Conservation (phyloP, 106 monocot genomes). For the Allium cepa region DNA sequence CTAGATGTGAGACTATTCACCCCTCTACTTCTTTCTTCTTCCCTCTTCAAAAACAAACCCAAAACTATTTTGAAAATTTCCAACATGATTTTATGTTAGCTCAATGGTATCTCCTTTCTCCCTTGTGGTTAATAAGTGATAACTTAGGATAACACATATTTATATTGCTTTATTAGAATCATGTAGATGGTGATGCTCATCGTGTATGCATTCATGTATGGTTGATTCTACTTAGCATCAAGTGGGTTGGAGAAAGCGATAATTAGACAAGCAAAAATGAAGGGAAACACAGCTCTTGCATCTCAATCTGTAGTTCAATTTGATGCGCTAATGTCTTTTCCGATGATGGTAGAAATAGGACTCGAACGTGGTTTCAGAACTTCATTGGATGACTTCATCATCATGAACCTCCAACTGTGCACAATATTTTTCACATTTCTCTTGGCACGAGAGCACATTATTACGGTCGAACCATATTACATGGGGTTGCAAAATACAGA, state of each 20-base stretch:
- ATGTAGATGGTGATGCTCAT: slow-evolving; percentile 77
- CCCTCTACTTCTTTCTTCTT: too few species aligned
- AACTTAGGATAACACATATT: too few species aligned
- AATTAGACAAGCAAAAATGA: slow-evolving; percentile 61
- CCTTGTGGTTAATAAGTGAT: too few species aligned
- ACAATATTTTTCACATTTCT: slow-evolving; percentile 97
- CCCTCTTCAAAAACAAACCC: too few species aligned
- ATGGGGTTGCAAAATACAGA: slow-evolving; percentile 93
- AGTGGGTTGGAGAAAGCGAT: slow-evolving; percentile 85
- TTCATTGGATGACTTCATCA: slow-evolving; percentile 82
- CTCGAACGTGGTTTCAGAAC: slow-evolving; percentile 89
- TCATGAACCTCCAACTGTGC: slow-evolving; percentile 97
- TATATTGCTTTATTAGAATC: not conserved
- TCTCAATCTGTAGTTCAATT: slow-evolving; percentile 91
- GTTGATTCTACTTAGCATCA: slow-evolving; percentile 67
- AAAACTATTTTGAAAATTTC: too few species aligned
- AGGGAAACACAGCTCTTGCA: slow-evolving; percentile 76
- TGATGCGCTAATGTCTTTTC: slow-evolving; percentile 81
- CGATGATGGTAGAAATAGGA: slow-evolving; percentile 98
- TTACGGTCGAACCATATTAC: slow-evolving; percentile 84
- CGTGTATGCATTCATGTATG: slow-evolving; percentile 85
- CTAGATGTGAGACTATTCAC: too few species aligned
- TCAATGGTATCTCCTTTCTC: slow-evolving; percentile 61
- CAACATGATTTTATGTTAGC: slow-evolving; percentile 94
- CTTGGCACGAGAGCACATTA: slow-evolving; percentile 91